These are phyloP conservation scores for Geotrichum aggregatum DNA, from an alignment of 1,139 yeast species.

Conservation along the genomic window DNA sequence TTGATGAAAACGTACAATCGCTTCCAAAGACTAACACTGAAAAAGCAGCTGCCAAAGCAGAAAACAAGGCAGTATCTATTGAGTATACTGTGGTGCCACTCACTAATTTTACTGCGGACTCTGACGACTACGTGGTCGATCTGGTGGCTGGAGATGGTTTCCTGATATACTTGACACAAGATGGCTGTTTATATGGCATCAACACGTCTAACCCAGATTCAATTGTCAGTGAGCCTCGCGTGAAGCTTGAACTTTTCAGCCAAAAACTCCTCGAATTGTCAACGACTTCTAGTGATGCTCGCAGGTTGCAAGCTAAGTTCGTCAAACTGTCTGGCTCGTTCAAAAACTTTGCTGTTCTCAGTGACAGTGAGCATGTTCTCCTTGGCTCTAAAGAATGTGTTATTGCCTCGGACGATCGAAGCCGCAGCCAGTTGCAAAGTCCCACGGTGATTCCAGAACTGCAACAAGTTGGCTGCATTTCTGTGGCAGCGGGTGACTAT, in stretches of 20 bases:
- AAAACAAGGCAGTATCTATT: slow-evolving; percentile 10
- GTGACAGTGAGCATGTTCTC: slow-evolving; percentile 50
- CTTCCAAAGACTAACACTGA: slow-evolving; percentile 44
- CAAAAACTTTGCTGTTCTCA: slow-evolving; percentile 51
- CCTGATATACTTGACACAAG: slow-evolving; percentile 48
- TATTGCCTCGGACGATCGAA: not conserved
- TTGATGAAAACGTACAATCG: slow-evolving; percentile 37
- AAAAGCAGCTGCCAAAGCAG: slow-evolving; percentile 30
- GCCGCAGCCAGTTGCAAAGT: slow-evolving; percentile 8
- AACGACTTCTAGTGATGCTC: not conserved
- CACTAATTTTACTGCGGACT: slow-evolving; percentile 30
- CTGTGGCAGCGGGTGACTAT: slow-evolving; percentile 69
- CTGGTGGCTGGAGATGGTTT: slow-evolving; percentile 53
- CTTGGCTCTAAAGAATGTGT: slow-evolving; percentile 39
- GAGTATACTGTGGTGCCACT: slow-evolving; percentile 22
- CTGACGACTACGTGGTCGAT: slow-evolving; percentile 47
- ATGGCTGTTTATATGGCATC: slow-evolving; percentile 47
- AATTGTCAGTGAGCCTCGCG: slow-evolving; percentile 18
- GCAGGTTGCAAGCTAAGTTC: slow-evolving; percentile 33
- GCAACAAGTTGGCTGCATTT: slow-evolving; percentile 51
- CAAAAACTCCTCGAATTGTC: not conserved
- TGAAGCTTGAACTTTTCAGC: slow-evolving; percentile 4
- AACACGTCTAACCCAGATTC: slow-evolving; percentile 28
- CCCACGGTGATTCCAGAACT: slow-evolving; percentile 43
- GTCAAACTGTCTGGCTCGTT: slow-evolving; percentile 51